phyloP scores from a whole-genome alignment of 139 green algal genomes.

The Limnomonas spitsbergensis region DNA sequence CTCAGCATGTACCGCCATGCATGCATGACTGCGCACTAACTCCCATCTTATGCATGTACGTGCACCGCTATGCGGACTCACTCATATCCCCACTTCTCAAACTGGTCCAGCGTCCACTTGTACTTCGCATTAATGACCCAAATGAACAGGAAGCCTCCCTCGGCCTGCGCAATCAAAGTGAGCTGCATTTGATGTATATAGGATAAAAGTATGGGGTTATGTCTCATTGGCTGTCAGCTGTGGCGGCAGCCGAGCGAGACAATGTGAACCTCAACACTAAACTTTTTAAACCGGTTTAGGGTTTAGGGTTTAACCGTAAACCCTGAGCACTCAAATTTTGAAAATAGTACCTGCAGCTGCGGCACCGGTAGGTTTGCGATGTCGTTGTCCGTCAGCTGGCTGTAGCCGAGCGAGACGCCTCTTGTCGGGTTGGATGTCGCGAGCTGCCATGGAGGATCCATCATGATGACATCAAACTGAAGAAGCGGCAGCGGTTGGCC shows the following conservation, averaged over 20 bases:
- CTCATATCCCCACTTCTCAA: conserved; percentile 88
- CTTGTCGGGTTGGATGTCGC: conserved; percentile 90
- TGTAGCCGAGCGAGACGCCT: conserved; percentile 88
- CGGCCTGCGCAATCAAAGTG: too few relatives aligned
- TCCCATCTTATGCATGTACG: too few relatives aligned
- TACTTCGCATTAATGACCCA: conserved; percentile 98
- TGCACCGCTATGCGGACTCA: conserved; percentile 22
- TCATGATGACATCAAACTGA: conserved; percentile 84
- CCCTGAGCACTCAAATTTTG: too few relatives aligned
- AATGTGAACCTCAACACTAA: too few relatives aligned
- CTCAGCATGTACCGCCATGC: too few relatives aligned
- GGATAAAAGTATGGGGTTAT: too few relatives aligned
- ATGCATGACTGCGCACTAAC: too few relatives aligned
- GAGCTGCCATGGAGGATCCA: conserved; percentile 94
- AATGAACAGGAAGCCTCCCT: conserved; percentile 81
- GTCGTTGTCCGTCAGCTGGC: conserved; percentile 78
- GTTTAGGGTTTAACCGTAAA: too few relatives aligned
- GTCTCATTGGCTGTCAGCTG: too few relatives aligned
- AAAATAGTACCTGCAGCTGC: conserved; percentile 78
- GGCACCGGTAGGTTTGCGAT: conserved; percentile 79
- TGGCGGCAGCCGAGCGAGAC: too few relatives aligned
- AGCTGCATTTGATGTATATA: too few relatives aligned
- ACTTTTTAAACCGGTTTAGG: too few relatives aligned
- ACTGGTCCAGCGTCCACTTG: conserved; percentile 83
- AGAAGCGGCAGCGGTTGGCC: background rate